phyloP scores from a whole-genome alignment of 345 rosid genomes.

The Punica granatum region DNA sequence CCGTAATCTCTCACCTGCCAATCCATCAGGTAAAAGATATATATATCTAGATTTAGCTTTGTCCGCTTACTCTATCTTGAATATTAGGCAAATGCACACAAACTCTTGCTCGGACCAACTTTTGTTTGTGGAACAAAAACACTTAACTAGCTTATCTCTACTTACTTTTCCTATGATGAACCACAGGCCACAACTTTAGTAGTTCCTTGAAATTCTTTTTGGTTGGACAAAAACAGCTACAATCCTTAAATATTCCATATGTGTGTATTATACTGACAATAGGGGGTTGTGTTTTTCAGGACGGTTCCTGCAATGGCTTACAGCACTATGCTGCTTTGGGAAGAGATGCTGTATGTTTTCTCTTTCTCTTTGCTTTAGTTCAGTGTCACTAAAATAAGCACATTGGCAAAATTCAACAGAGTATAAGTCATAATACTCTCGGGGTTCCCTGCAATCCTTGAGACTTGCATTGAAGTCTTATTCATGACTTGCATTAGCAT shows the following conservation, averaged over 20 bases:
- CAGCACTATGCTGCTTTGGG: conserved; percentile 99
- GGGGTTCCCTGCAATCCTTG: background rate
- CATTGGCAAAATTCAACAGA: background rate
- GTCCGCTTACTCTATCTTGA: background rate
- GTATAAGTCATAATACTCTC: background rate
- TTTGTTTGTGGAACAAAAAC: background rate
- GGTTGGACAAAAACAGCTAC: background rate
- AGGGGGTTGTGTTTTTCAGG: conserved; percentile 29
- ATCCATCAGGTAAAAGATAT: conserved; percentile 71
- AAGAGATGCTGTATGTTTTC: conserved; percentile 71
- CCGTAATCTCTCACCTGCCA: conserved; percentile 72
- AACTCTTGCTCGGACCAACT: background rate
- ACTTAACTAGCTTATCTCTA: background rate
- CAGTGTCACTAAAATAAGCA: background rate
- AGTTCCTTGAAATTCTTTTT: background rate
- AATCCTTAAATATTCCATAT: background rate
- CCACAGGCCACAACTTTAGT: background rate
- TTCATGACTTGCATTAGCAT: background rate
- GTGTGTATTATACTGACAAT: background rate
- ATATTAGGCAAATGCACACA: background rate
- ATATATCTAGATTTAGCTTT: background rate
- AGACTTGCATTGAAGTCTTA: background rate
- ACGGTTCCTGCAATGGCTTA: conserved; percentile 98
- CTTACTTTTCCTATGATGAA: background rate
- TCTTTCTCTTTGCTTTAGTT: conserved; percentile 5